Conservation (phyloP, 2,329 filamentous ascomycete species). For the Kalmusia sp. region DNA sequence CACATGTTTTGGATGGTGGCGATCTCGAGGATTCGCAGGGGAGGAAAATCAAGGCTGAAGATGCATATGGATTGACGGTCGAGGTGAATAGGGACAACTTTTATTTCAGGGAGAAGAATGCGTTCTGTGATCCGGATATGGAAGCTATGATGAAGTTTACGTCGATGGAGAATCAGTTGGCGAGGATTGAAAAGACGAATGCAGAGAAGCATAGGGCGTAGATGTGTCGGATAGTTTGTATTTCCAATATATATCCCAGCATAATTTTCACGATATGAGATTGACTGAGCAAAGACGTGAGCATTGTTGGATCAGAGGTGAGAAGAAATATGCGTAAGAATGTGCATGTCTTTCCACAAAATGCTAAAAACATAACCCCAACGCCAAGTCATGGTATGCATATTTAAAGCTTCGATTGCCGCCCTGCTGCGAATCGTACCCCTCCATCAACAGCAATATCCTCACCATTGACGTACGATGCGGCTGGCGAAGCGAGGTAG, state of each 20-base stretch:
- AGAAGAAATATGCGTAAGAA: background rate
- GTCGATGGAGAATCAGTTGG: constrained; percentile 35
- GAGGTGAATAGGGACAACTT: constrained; percentile 36
- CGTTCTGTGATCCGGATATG: constrained; percentile 36
- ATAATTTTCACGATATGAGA: no score
- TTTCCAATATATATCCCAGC: background rate
- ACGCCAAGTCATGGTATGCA: background rate
- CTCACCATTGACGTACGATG: constrained; percentile 40
- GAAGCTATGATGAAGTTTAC: constrained; percentile 38
- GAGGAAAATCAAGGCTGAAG: constrained; percentile 23
- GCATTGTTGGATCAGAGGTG: no score
- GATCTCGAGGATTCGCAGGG: constrained; percentile 35
- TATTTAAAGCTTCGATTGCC: constrained; percentile 34
- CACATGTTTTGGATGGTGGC: constrained; percentile 38
- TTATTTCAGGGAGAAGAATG: constrained; percentile 31
- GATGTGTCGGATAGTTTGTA: background rate
- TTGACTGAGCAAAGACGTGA: no score
- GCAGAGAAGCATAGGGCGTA: constrained; percentile 9
- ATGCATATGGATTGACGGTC: constrained; percentile 35
- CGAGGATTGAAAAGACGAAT: constrained; percentile 33
- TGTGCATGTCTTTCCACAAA: background rate
- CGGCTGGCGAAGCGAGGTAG: constrained; percentile 39
- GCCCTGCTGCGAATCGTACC: constrained; percentile 31
- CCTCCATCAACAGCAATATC: constrained; percentile 43
- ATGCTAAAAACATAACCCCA: background rate